phyloP scores from a whole-genome alignment of 2,329 filamentous ascomycete genomes.

The Plenodomus biglobosus region DNA sequence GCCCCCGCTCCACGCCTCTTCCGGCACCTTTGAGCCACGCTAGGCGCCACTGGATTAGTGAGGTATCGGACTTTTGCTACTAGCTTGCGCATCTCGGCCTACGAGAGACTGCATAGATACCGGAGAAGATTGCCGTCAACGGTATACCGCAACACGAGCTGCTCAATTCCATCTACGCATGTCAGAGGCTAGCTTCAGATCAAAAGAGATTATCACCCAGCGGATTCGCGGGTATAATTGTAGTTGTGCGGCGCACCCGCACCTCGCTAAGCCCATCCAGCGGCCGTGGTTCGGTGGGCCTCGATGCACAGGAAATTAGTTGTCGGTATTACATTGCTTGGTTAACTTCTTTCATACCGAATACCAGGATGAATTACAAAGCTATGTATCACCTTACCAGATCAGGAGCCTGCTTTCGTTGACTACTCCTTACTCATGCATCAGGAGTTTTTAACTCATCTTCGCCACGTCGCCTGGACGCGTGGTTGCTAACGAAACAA shows the following conservation, averaged over 20 bases:
- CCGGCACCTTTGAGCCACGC: neutral
- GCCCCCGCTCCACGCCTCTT: neutral
- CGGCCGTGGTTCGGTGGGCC: neutral
- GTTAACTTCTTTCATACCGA: neutral
- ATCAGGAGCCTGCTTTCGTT: neutral
- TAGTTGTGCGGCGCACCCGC: neutral
- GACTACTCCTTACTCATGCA: neutral
- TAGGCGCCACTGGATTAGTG: neutral
- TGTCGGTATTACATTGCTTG: neutral
- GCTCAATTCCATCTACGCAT: no score
- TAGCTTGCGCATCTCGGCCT: neutral
- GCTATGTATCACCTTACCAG: neutral
- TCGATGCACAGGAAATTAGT: neutral
- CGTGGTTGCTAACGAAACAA: neutral
- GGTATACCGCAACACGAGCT: no score
- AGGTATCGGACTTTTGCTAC: neutral
- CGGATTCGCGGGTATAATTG: neutral
- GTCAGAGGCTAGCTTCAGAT: neutral
- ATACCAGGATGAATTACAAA: neutral
- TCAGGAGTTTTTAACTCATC: neutral
- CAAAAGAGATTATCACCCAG: neutral
- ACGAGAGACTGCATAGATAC: no score
- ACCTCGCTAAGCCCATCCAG: neutral
- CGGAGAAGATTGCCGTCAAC: no score
- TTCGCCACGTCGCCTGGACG: neutral